Percentiles rank a stretch among this genome's conserved stretches.
phyloP scores from a whole-genome alignment of 495 filamentous ascomycete species.

The Hapsidospora chrysogenum region DNA sequence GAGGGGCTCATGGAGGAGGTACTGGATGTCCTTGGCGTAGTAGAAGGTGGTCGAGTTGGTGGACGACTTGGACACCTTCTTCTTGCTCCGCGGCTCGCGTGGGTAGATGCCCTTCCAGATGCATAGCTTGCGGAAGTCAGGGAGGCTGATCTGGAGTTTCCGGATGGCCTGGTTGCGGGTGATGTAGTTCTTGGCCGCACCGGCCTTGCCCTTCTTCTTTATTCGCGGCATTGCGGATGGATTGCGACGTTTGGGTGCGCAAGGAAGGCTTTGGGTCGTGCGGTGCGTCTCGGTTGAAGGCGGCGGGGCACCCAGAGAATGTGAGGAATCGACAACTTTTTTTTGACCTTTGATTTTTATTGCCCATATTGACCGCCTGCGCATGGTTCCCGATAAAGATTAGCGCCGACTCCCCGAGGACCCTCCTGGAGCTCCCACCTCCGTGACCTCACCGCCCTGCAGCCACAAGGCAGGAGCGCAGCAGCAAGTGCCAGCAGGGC shows the following conservation, averaged over 20 bases:
- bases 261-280: neutral
- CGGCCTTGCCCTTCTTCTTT: conserved; percentile 91
- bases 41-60: conserved; percentile 92
- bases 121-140: conserved; percentile 92
- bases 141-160: conserved; percentile 91
- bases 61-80: conserved; percentile 83
- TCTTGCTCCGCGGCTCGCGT: conserved; percentile 87
- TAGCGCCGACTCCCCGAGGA: no score
- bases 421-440: no score
- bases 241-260: conserved; percentile 6
- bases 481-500: no score
- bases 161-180: conserved; percentile 90
- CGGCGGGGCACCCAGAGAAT: conserved; percentile 7
- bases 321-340: conserved; percentile 18
- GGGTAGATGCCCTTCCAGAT: conserved; percentile 99
- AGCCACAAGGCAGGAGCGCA: no score
- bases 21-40: conserved; percentile 98
- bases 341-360: conserved; percentile 10
- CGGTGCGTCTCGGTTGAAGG: neutral
- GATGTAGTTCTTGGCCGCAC: conserved; percentile 95
- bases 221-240: conserved; percentile 68
- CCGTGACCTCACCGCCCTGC: no score
- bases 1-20: conserved; percentile 92
- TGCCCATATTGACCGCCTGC: conserved; percentile 5
- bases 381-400: no score